Percentiles rank a stretch among this genome's conserved stretches.
phyloP scores from a whole-genome alignment of 257 asterid species.

The Solanum chilense region DNA sequence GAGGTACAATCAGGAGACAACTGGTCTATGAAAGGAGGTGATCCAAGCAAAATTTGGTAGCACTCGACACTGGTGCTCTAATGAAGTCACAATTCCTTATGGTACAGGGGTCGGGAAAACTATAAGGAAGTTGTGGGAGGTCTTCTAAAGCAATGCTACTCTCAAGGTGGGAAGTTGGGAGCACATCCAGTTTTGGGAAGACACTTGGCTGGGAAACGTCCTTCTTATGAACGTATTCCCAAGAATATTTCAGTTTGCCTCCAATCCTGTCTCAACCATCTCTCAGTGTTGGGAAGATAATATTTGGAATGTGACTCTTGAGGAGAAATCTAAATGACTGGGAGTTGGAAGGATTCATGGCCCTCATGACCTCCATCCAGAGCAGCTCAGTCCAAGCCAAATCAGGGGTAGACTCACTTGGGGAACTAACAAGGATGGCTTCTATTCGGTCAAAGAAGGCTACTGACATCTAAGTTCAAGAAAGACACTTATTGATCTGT shows the following conservation, averaged over 20 bases:
- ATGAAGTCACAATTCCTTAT: not conserved
- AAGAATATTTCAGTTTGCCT: not conserved
- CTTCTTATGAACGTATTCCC: not conserved
- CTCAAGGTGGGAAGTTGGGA: not conserved
- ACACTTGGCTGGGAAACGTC: not conserved
- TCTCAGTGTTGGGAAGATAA: not conserved
- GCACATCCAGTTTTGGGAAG: not conserved
- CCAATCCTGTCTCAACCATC: not conserved
- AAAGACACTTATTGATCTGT: not conserved
- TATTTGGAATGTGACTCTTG: not conserved
- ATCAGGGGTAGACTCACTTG: not conserved
- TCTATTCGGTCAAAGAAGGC: not conserved
- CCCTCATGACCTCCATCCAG: not conserved
- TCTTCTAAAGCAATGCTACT: not conserved
- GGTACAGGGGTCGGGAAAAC: not conserved
- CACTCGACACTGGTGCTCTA: not conserved
- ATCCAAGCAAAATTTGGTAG: not conserved
- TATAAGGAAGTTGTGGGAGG: not conserved
- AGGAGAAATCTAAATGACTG: not conserved
- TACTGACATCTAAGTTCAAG: not conserved
- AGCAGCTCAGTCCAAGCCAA: not conserved
- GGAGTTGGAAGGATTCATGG: not conserved
- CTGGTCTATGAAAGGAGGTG: not conserved
- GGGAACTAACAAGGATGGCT: not conserved
- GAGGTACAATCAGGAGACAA: not conserved